Evolutionary conservation across 768 basidiomycete genomes (phyloP), one percentile per base, ranked within the genome.

Genomic region (Amanita molliuscula): DNA sequence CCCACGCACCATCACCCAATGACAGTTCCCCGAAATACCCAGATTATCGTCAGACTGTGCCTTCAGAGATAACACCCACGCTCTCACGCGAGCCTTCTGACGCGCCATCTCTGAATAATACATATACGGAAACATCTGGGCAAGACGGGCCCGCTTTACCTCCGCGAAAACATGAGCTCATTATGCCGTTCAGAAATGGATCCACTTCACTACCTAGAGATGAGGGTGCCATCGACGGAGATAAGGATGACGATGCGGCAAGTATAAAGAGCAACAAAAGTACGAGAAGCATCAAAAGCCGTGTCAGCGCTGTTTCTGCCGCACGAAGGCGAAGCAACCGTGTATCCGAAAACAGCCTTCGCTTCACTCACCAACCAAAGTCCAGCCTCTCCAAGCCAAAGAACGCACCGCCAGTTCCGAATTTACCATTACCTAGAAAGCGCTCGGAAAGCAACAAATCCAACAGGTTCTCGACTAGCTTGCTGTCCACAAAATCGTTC

Each of bases 261-360:
- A 75, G 71, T 55, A 61, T 73, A 40, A 65, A 62, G 54, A 73
- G 68, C 50, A 53, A 51, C 6, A 61, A 56, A 7, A 65, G 67
- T 43, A 55, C 58, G 29, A 58, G 59, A 15, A 70, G 67, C 48
- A 48, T 53, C 13, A 65, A 61, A 47, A 73, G 72, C 50, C 65
- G 68, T 29, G 58, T 67, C 11, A 69, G 70, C 33, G 70, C 74
- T 6, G 71, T 89, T 2, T 73, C 74, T 4, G 81, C 87, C 4
- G 87, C 88, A 1, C 76, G 77, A 51, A 75, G 67, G 51, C 75
- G 85, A 35, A 84, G 82, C 60, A 68, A 71, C 37, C 72, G 82
- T 1, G 71, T 77, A 6, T 85, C 84, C 4, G 78, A 81, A 55
- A 74, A 78, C 20, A 86, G 82, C 58, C 65, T 89, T 6, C 77